Percentiles rank a stretch among this genome's conserved stretches.
Evolutionary conservation across 306 rosid genomes (phyloP).

Genomic region (Dryas drummondii): DNA sequence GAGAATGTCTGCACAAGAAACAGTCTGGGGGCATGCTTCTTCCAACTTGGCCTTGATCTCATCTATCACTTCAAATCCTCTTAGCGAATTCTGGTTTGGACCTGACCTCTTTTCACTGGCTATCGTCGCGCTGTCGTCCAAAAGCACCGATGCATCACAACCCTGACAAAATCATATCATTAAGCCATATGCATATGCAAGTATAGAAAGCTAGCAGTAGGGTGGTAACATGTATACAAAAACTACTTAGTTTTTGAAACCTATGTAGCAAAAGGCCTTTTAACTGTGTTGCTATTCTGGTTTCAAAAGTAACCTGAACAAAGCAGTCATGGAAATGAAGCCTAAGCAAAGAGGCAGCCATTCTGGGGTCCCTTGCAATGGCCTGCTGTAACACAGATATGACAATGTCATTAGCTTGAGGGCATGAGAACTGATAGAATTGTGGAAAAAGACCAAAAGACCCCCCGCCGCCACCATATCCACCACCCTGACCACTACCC

Average conservation of each 20-base stretch:
- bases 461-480: constrained; percentile 39
- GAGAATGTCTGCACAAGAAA: constrained; percentile 84
- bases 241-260: no score
- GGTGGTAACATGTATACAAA: no score
- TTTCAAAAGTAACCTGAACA: constrained; percentile 50
- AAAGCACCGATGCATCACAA: constrained; percentile 71
- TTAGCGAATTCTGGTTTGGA: constrained; percentile 70
- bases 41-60: constrained; percentile 72
- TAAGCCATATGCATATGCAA: neutral
- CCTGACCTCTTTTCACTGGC: constrained; percentile 61
- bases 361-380: constrained; percentile 53
- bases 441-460: constrained; percentile 57
- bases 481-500: constrained; percentile 25
- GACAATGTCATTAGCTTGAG: constrained; percentile 77
- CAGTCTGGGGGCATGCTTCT: constrained; percentile 66
- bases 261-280: no score
- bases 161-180: constrained; percentile 41
- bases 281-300: neutral
- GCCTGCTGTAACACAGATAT: constrained; percentile 71
- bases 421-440: constrained; percentile 70
- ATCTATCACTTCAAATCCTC: constrained; percentile 80
- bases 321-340: constrained; percentile 88
- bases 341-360: constrained; percentile 79
- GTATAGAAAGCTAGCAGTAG: neutral
- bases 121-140: constrained; percentile 53